phyloP scores from a whole-genome alignment of 257 asterid species.

The Ajuga chamaepitys region DNA sequence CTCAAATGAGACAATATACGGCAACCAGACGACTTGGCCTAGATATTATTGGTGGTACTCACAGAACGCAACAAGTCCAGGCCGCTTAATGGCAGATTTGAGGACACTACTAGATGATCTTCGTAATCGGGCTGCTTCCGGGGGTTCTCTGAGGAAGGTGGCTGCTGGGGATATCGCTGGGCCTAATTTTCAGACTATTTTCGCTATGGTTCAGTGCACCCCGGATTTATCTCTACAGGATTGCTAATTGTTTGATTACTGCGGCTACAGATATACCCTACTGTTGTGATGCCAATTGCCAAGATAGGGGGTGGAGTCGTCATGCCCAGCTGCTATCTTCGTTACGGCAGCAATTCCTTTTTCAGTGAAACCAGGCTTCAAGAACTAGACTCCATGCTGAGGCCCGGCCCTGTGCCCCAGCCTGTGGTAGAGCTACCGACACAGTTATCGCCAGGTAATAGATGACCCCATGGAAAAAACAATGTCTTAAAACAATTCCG shows the following conservation, averaged over 20 bases:
- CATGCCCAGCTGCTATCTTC: conserved; percentile 24
- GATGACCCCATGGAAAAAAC: too few species aligned
- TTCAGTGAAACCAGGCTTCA: conserved; percentile 14
- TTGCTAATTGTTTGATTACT: conserved; percentile 13
- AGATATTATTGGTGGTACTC: too few species aligned
- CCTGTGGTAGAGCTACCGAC: too few species aligned
- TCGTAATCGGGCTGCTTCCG: conserved; percentile 14
- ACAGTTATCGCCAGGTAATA: conserved; percentile 1
- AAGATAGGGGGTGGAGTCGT: conserved; percentile 12
- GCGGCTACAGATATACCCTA: neutral
- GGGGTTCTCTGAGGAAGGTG: conserved; percentile 20
- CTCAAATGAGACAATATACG: conserved; percentile 16
- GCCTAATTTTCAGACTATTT: conserved; percentile 3
- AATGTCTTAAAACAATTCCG: too few species aligned
- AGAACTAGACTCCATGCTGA: neutral
- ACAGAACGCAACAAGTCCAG: neutral
- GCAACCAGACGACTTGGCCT: neutral
- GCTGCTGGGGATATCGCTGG: conserved; percentile 9
- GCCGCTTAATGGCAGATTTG: neutral
- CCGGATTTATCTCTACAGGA: conserved; percentile 25
- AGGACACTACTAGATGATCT: conserved; percentile 10
- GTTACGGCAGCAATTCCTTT: conserved; percentile 12
- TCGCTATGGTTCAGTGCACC: conserved; percentile 21
- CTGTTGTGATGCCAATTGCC: neutral
- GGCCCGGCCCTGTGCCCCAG: neutral